Evolutionary conservation across 805 yeast species (phyloP).

Genomic region (Kuraishia molischiana): DNA sequence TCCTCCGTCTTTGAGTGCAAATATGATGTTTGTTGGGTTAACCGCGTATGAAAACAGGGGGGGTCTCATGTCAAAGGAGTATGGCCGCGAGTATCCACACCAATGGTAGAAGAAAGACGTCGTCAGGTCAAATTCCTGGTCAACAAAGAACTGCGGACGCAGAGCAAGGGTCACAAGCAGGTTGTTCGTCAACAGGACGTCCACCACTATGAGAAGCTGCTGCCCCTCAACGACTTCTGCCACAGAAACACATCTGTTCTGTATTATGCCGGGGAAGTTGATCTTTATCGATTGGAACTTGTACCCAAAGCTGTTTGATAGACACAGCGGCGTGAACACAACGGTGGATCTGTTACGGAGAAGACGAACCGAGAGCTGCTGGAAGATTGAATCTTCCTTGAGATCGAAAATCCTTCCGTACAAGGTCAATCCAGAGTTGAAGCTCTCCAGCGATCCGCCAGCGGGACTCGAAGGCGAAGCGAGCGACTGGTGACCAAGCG

Average conservation of each 20-base stretch:
- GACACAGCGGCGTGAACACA: conserved; percentile 27
- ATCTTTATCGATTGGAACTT: conserved; percentile 27
- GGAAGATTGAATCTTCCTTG: conserved; percentile 13
- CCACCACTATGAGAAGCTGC: conserved; percentile 16
- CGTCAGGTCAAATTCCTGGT: conserved; percentile 4
- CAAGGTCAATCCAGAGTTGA: conserved; percentile 6
- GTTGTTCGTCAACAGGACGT: conserved; percentile 45
- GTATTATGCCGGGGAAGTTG: conserved; percentile 26
- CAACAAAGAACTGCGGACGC: conserved; percentile 31
- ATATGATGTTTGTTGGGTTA: conserved; percentile 34
- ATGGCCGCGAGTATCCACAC: conserved; percentile 63
- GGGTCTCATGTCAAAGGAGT: conserved; percentile 44
- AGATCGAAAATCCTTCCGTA: conserved; percentile 11
- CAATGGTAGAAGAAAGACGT: conserved; percentile 33
- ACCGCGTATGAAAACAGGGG: conserved; percentile 46
- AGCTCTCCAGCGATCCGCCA: conserved; percentile 9
- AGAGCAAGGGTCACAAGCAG: conserved; percentile 41
- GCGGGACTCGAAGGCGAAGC: background rate
- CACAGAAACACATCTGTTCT: conserved; percentile 26
- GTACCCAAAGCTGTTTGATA: conserved; percentile 24
- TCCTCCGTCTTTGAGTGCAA: conserved; percentile 72
- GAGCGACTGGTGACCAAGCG: background rate
- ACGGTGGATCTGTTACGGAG: conserved; percentile 22
- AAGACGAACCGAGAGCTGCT: conserved; percentile 21
- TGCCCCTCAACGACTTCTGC: conserved; percentile 19